Base-by-base conservation (phyloP, 108 stramenopile genomes). In the Cafeteria roenbergensis region DNA sequence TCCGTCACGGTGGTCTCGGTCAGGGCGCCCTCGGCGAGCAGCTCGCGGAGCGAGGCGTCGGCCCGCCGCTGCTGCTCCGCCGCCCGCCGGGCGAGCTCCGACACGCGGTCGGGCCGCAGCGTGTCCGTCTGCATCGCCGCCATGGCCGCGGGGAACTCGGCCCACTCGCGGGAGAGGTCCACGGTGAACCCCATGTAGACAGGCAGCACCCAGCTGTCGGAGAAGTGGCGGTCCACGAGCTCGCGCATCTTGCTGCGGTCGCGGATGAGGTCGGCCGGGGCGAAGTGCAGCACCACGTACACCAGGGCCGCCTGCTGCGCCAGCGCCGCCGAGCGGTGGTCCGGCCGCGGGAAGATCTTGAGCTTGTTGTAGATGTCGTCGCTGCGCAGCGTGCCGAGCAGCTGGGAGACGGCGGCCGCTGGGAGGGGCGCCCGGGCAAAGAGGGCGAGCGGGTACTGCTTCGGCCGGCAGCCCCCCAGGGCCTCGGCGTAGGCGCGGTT, bases 181-280 rank as follows among this genome's bases (percentile, higher is more conserved):
- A 80, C 78, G 27, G 77, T 64, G 34, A 75, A 35, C 0, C 85
- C 85, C 73, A 78, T 74, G 66, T 74, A 74, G 17, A 69, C 34
- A 1, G 79, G 76, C n/a, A 82, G 66, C 24, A 84, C 76, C 78
- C 78, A 86, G 70, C 84, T 86, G 42, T 86, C 85, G 52, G 66
- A 62, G 69, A 86, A 86, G 73, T 71, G 75, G 35, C 72, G 73
- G 53, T 84, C 83, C 0, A 80, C 81, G 33, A 84, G 64, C 33
- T 79, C 85, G 34, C 83, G 70, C 71, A 86, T 65, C 35, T 65
- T 77, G 24, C 73, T 65, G 12, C 29, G 24, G 34, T 79, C 77
- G 20, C 68, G 69, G 20, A 71, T 54, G 0, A 86, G 66, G 26
- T 65, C 71, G 9, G 55, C 55, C 1, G 82, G 81, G 57, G 67